A percentile compares a stretch with the other conserved stretches of the same genome.
Conservation (phyloP, 2,329 filamentous ascomycete genomes). For the Xylariaceae sp. region DNA sequence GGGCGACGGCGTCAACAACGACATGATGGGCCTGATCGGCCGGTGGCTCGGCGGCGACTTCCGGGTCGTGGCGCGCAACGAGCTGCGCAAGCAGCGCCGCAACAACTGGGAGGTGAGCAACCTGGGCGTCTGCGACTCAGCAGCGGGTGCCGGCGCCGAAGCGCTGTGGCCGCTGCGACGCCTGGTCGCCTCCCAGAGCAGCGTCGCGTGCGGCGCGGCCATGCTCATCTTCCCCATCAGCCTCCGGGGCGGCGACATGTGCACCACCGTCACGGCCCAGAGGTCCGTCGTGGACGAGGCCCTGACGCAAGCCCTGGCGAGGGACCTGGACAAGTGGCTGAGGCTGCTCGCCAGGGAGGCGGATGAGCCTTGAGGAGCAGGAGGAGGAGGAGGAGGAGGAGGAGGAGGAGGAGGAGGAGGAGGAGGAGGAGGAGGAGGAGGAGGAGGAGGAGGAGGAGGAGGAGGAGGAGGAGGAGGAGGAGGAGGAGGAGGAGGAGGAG, state of each 20-base stretch:
- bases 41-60: slow-evolving; percentile 23
- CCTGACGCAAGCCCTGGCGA: neutral
- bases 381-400: no score
- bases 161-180: neutral
- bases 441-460: no score
- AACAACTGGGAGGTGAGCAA: slow-evolving; percentile 28
- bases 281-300: neutral
- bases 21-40: slow-evolving; percentile 25
- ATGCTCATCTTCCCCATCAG: neutral
- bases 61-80: slow-evolving; percentile 20
- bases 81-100: slow-evolving; percentile 21
- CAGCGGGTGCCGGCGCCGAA: neutral
- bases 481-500: no score
- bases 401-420: no score
- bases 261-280: slow-evolving; percentile 1
- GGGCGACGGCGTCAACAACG: slow-evolving; percentile 21
- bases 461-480: no score
- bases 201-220: neutral
- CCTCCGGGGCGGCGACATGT: neutral
- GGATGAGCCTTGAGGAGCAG: no score
- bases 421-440: no score
- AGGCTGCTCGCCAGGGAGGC: neutral
- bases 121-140: slow-evolving; percentile 26
- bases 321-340: neutral
- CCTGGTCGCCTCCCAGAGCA: neutral